phyloP scores from a whole-genome alignment of 805 yeast genomes.

The Blastobotrys muscicola region DNA sequence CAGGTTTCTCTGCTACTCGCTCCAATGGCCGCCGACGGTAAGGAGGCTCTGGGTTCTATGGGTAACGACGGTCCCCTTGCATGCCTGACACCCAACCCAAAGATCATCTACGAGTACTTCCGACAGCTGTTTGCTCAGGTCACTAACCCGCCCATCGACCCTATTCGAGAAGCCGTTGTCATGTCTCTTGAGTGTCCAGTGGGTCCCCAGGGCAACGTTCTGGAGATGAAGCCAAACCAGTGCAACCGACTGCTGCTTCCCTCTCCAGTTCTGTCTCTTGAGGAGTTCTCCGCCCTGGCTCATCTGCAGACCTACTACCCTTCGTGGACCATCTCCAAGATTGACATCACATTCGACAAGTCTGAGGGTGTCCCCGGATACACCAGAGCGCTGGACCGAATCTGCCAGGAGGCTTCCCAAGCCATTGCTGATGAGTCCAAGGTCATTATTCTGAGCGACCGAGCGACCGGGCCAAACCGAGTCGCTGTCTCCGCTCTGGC shows the following conservation, averaged over 20 bases:
- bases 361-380: slow-evolving; percentile 81
- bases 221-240: slow-evolving; percentile 87
- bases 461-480: slow-evolving; percentile 46
- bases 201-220: slow-evolving; percentile 96
- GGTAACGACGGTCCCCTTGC: slow-evolving; percentile 97
- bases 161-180: slow-evolving; percentile 91
- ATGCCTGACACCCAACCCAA: slow-evolving; percentile 88
- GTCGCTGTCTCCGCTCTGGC: slow-evolving; percentile 79
- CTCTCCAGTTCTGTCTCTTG: slow-evolving; percentile 71
- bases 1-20: slow-evolving; percentile 74
- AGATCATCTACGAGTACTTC: slow-evolving; percentile 83
- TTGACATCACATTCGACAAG: slow-evolving; percentile 84
- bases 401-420: slow-evolving; percentile 78
- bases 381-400: slow-evolving; percentile 70
- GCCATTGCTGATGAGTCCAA: slow-evolving; percentile 72
- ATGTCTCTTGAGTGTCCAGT: slow-evolving; percentile 95
- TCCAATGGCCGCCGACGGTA: slow-evolving; percentile 89
- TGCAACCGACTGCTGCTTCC: slow-evolving; percentile 78
- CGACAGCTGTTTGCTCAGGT: slow-evolving; percentile 96
- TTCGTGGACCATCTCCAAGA: slow-evolving; percentile 69
- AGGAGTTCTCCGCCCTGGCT: slow-evolving; percentile 66
- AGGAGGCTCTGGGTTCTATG: slow-evolving; percentile 96
- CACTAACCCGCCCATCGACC: slow-evolving; percentile 97
- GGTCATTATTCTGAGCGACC: slow-evolving; percentile 70
- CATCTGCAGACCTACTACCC: slow-evolving; percentile 71